A percentile compares a stretch with the other conserved stretches of the same genome.
These are phyloP conservation scores for Limonomyces culmigenus DNA, from an alignment of 1,284 basidiomycete species.

Conservation along the genomic window DNA sequence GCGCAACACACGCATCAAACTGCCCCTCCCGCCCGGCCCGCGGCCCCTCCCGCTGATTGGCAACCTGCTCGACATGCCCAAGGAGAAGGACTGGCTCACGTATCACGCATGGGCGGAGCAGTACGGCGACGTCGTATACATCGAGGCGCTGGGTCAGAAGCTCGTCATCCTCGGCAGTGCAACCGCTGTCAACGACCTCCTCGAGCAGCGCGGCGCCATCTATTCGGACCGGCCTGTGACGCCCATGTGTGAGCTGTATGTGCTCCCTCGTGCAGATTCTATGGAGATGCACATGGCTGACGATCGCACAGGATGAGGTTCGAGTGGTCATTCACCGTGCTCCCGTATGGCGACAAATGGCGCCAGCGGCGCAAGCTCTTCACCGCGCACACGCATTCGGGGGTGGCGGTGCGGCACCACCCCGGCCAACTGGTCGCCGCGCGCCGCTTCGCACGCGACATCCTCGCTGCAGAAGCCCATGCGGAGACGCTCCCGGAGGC, in stretches of 20 bases:
- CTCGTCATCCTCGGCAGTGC: conserved; percentile 4
- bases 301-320: not conserved
- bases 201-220: conserved; percentile 2
- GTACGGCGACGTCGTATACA: conserved; percentile 2
- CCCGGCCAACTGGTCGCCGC: too few species aligned
- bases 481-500: not conserved
- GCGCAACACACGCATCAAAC: too few species aligned
- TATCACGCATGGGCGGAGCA: too few species aligned
- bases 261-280: not conserved
- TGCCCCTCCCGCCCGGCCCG: too few species aligned
- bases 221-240: conserved; percentile 2
- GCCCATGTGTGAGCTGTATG: conserved; percentile 1
- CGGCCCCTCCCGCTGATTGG: too few species aligned
- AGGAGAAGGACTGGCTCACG: too few species aligned
- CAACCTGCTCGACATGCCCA: too few species aligned
- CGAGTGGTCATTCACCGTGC: not conserved
- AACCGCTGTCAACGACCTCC: conserved; percentile 3
- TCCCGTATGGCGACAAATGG: not conserved
- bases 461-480: not conserved
- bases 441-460: not conserved
- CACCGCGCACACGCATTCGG: not conserved
- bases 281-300: not conserved
- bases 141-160: not conserved
- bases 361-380: not conserved
- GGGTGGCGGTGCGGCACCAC: not conserved